Evolutionary conservation across 2,329 filamentous ascomycete species (phyloP).

Genomic region (Cladosporium austrohemisphaericum): DNA sequence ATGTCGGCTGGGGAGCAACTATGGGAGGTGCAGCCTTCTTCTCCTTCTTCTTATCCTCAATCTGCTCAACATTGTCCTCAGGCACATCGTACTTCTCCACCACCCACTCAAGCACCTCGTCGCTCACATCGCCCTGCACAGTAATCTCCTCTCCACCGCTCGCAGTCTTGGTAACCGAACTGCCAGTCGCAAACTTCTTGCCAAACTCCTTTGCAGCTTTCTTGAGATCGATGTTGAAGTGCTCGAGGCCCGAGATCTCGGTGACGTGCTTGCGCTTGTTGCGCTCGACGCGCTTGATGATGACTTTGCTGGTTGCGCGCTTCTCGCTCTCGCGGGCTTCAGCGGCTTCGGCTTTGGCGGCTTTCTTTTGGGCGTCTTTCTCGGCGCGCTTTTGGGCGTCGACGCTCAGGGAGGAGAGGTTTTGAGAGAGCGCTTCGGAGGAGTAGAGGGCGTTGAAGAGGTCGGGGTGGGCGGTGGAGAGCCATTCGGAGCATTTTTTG

Average conservation of each 20-base stretch:
- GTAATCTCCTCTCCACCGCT: conserved; percentile 89
- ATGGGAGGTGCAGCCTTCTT: conserved; percentile 14
- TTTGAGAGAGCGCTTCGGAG: conserved; percentile 68
- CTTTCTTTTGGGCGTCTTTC: conserved; percentile 96
- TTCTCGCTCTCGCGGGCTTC: conserved; percentile 80
- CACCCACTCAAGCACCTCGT: conserved; percentile 89
- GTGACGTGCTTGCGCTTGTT: conserved; percentile 98
- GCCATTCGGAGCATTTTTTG: conserved; percentile 97
- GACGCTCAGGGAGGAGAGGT: conserved; percentile 79
- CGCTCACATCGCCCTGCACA: conserved; percentile 92
- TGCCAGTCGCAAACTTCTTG: conserved; percentile 97
- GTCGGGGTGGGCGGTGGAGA: conserved; percentile 67
- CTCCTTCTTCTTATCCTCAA: conserved; percentile 97
- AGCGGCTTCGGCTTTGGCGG: conserved; percentile 83
- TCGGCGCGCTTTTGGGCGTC: conserved; percentile 91
- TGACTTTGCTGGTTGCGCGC: conserved; percentile 75
- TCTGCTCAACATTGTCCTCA: conserved; percentile 88
- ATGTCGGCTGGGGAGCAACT: conserved; percentile 11
- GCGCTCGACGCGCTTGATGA: conserved; percentile 94
- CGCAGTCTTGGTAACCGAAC: conserved; percentile 78
- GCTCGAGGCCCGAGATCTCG: conserved; percentile 82
- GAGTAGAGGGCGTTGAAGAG: conserved; percentile 83
- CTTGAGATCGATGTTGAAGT: conserved; percentile 88
- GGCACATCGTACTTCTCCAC: conserved; percentile 86
- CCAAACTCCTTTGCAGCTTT: conserved; percentile 90